phyloP scores from a whole-genome alignment of 2,329 filamentous ascomycete species.

The Cordyceps militaris region DNA sequence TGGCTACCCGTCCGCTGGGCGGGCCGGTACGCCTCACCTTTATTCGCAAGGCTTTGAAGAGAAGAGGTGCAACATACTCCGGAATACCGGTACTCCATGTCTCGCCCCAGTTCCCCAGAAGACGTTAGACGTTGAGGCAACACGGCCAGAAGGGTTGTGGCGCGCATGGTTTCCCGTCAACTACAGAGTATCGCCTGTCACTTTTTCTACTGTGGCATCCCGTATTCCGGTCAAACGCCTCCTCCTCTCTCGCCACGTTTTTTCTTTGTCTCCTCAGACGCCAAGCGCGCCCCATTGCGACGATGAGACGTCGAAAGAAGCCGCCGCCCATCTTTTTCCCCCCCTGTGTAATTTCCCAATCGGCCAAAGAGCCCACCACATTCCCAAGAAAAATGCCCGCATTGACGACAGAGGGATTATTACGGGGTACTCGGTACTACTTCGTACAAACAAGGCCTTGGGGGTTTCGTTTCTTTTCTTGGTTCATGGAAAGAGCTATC shows the following conservation, averaged over 20 bases:
- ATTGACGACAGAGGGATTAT: neutral
- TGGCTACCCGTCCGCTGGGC: neutral
- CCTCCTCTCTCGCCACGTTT: neutral
- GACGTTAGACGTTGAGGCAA: neutral
- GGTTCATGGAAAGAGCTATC: neutral
- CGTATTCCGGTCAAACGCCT: neutral
- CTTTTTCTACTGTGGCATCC: neutral
- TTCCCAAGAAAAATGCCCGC: neutral
- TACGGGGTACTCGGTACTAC: too few species aligned
- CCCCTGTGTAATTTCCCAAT: slow-evolving; percentile 6
- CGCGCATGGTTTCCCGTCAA: neutral
- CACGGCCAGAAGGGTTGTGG: too few species aligned
- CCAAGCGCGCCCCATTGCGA: neutral
- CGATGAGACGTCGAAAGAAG: neutral
- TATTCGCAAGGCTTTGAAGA: too few species aligned
- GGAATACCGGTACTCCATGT: too few species aligned
- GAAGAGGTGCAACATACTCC: too few species aligned
- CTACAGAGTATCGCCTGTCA: neutral
- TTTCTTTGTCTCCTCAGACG: neutral
- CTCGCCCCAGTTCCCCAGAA: neutral
- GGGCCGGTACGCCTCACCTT: neutral
- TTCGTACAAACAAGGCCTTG: too few species aligned
- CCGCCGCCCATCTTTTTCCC: neutral
- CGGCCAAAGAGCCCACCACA: neutral
- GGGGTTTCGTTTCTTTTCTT: too few species aligned